These are phyloP conservation scores for Leccinum olivaceopallidum DNA, from an alignment of 768 basidiomycete species.

Conservation along the genomic window DNA sequence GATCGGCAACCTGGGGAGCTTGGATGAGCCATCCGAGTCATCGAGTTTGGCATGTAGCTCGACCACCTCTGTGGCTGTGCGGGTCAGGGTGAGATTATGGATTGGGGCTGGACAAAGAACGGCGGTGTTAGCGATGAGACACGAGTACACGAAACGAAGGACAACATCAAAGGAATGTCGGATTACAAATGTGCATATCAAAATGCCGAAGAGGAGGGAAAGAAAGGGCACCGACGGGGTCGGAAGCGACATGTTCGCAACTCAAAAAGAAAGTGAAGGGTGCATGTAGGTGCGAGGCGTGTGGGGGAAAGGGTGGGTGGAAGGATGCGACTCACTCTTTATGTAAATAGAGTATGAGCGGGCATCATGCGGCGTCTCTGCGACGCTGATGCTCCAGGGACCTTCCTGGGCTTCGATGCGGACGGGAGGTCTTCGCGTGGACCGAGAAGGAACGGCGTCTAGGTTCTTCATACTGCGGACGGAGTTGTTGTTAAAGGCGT, in stretches of 20 bases:
- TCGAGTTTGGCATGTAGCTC: conserved; percentile 83
- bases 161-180: conserved; percentile 14
- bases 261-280: conserved; percentile 22
- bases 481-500: conserved; percentile 33
- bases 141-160: conserved; percentile 21
- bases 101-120: conserved; percentile 65
- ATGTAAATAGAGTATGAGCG: conserved; percentile 78
- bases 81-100: conserved; percentile 84
- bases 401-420: conserved; percentile 77
- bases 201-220: conserved; percentile 17
- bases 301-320: conserved; percentile 25
- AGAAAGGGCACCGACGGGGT: conserved; percentile 25
- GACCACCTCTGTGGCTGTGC: conserved; percentile 72
- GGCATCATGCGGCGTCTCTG: conserved; percentile 77
- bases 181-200: conserved; percentile 14
- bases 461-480: conserved; percentile 43
- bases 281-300: conserved; percentile 18
- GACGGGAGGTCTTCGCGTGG: conserved; percentile 49
- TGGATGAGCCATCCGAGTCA: conserved; percentile 56
- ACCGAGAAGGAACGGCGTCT: conserved; percentile 43
- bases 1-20: conserved; percentile 63
- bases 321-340: conserved; percentile 66
- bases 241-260: conserved; percentile 26
- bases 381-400: conserved; percentile 87
- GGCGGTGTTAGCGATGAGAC: conserved; percentile 30